Percentiles rank a stretch among this genome's conserved stretches.
Conservation (phyloP, 192 early-diverging fungal species). For the Podila minutissima region DNA sequence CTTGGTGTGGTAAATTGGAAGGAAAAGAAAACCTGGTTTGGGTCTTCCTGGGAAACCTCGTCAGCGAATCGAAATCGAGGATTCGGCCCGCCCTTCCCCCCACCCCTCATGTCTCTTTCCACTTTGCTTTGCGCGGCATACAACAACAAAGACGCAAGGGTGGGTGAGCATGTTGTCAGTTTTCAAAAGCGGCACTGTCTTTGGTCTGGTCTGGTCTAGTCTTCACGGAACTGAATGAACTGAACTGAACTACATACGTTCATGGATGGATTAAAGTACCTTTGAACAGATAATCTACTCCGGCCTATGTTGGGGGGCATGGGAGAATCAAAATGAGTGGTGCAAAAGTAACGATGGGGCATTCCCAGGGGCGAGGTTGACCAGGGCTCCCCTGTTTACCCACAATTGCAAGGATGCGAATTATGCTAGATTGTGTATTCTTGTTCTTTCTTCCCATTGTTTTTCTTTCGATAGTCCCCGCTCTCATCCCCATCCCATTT, state of each 20-base stretch:
- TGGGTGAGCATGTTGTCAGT: not conserved
- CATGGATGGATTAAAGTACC: not conserved
- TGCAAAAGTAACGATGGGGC: not conserved
- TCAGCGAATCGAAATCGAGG: conserved; percentile 1
- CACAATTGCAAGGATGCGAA: not conserved
- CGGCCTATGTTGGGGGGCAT: not conserved
- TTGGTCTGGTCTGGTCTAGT: not conserved
- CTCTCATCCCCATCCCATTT: too few species aligned
- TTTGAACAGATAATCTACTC: not conserved
- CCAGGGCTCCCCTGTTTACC: not conserved
- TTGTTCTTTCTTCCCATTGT: not conserved
- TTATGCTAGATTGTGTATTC: not conserved
- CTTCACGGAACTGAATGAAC: too few species aligned
- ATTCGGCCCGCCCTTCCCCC: not conserved
- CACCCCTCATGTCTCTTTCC: too few species aligned
- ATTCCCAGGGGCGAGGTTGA: not conserved
- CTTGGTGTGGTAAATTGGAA: not conserved
- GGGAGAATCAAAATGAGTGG: not conserved
- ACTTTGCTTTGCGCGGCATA: too few species aligned
- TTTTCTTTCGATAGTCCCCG: not conserved
- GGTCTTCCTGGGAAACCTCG: not conserved
- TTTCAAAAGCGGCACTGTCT: too few species aligned
- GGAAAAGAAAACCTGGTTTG: not conserved
- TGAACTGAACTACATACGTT: not conserved
- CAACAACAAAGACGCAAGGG: too few species aligned